phyloP scores from a whole-genome alignment of 2,329 filamentous ascomycete species.

The Cryphonectria nitschkei region DNA sequence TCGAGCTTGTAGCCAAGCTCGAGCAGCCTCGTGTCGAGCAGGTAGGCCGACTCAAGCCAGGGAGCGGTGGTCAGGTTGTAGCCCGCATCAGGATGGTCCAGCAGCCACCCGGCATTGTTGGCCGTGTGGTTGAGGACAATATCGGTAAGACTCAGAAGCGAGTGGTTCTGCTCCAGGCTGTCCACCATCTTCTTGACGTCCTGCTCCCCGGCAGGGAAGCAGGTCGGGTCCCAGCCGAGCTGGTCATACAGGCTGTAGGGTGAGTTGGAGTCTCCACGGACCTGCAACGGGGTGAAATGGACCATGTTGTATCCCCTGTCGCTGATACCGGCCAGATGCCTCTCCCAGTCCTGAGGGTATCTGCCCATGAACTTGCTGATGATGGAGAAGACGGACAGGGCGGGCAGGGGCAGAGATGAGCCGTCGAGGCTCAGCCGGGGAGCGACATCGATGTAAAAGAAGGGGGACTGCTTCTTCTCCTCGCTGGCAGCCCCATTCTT shows the following conservation, averaged over 20 bases:
- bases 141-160: constrained; percentile 86
- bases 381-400: constrained; percentile 87
- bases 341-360: constrained; percentile 88
- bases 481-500: constrained; percentile 48
- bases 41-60: constrained; percentile 67
- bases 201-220: constrained; percentile 83
- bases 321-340: constrained; percentile 84
- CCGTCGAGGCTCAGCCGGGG: constrained; percentile 78
- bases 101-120: constrained; percentile 91
- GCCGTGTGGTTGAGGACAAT: constrained; percentile 99
- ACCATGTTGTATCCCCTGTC: constrained; percentile 98
- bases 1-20: constrained; percentile 78
- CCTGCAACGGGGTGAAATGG: constrained; percentile 93
- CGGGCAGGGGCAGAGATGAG: constrained; percentile 76
- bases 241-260: constrained; percentile 98
- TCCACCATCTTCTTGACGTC: constrained; percentile 78
- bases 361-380: constrained; percentile 98
- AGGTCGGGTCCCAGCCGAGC: constrained; percentile 77
- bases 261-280: constrained; percentile 87
- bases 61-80: constrained; percentile 94
- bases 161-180: constrained; percentile 83
- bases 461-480: constrained; percentile 68
- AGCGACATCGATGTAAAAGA: constrained; percentile 93
- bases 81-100: constrained; percentile 91
- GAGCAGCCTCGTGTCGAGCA: constrained; percentile 65